Evolutionary conservation across 1,139 yeast genomes (phyloP).

Genomic region (Zygosaccharomyces sapae): DNA sequence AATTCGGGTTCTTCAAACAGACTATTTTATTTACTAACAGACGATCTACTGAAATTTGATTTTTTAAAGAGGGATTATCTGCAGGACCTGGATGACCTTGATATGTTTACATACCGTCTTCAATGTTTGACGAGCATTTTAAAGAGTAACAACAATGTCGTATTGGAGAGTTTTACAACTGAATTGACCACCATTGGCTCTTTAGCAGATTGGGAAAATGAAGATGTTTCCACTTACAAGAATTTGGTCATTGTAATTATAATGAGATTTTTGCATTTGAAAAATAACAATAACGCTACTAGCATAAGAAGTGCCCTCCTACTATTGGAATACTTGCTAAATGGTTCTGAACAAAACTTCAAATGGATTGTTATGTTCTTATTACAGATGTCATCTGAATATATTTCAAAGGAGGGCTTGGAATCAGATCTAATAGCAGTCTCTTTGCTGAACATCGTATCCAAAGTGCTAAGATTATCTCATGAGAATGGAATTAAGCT

Average conservation of each 20-base stretch:
- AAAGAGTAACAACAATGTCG: constrained; percentile 40
- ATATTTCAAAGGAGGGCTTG: constrained; percentile 25
- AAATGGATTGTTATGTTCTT: constrained; percentile 39
- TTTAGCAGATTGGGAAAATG: constrained; percentile 38
- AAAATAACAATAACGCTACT: constrained; percentile 32
- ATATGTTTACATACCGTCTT: constrained; percentile 54
- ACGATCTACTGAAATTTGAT: constrained; percentile 27
- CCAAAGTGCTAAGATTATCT: constrained; percentile 32
- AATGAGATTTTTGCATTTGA: constrained; percentile 42
- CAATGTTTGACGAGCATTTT: constrained; percentile 50
- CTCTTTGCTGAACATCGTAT: constrained; percentile 32
- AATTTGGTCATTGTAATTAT: constrained; percentile 48
- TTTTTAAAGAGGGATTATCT: constrained; percentile 24
- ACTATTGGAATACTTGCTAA: constrained; percentile 45
- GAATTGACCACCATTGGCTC: constrained; percentile 52
- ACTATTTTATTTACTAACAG: constrained; percentile 48
- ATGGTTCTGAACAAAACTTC: constrained; percentile 55
- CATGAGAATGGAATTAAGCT: constrained; percentile 32
- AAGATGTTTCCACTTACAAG: constrained; percentile 59
- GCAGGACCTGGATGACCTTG: constrained; percentile 50
- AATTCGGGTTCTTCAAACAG: constrained; percentile 55
- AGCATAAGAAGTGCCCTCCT: constrained; percentile 41
- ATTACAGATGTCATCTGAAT: constrained; percentile 34
- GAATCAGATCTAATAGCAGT: constrained; percentile 35
- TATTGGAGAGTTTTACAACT: constrained; percentile 47